Conservation (phyloP, 176 grass and related monocot genomes). For the Aechmea fasciata region DNA sequence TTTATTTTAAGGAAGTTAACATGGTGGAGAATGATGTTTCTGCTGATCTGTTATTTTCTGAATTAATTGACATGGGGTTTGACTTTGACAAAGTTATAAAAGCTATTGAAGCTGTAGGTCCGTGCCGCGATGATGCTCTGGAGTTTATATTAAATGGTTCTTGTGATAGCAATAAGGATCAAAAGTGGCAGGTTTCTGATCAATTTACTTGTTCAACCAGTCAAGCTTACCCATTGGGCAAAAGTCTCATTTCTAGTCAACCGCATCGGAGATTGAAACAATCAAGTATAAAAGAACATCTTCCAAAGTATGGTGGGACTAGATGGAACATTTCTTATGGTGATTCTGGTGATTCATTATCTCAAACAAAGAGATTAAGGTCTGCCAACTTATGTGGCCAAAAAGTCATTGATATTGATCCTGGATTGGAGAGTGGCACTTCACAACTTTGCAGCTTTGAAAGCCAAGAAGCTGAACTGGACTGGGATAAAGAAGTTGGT, state of each 20-base stretch:
- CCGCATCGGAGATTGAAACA: constrained; percentile 38
- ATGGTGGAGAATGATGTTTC: constrained; percentile 19
- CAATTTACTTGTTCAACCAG: neutral
- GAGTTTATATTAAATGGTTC: constrained; percentile 50
- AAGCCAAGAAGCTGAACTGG: constrained; percentile 7
- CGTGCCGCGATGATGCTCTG: constrained; percentile 39
- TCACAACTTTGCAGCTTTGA: constrained; percentile 3
- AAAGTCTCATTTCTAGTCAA: constrained; percentile 2
- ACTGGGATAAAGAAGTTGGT: constrained; percentile 22
- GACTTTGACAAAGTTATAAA: constrained; percentile 47
- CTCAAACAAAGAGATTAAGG: constrained; percentile 19
- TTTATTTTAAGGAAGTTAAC: neutral
- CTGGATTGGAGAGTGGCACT: neutral
- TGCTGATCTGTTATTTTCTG: constrained; percentile 45
- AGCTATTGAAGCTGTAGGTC: constrained; percentile 44
- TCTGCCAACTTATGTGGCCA: neutral
- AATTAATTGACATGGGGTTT: constrained; percentile 87
- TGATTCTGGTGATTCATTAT: constrained; percentile 18
- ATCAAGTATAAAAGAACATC: constrained; percentile 49
- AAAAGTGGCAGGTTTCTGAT: neutral
- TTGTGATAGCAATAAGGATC: neutral
- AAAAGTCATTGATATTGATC: neutral
- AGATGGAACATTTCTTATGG: constrained; percentile 12
- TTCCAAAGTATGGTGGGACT: constrained; percentile 17
- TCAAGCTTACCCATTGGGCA: neutral